phyloP scores from a whole-genome alignment of 2,329 filamentous ascomycete genomes.

The Fusarium marasasianum region DNA sequence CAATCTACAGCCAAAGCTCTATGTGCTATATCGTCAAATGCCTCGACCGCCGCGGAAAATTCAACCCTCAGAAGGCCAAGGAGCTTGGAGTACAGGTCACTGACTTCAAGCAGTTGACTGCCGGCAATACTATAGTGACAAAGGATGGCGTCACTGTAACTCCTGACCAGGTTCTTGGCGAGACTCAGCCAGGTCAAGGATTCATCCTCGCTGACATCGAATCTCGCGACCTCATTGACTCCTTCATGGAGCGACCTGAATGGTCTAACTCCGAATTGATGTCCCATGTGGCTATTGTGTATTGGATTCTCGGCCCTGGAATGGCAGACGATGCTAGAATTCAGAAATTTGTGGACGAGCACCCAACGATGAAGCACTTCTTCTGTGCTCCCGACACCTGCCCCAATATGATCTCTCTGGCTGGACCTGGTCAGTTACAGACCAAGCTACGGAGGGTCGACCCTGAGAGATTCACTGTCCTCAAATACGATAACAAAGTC shows the following conservation, averaged over 20 bases:
- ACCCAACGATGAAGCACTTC: slow-evolving; percentile 73
- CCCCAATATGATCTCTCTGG: slow-evolving; percentile 78
- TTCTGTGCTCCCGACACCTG: slow-evolving; percentile 79
- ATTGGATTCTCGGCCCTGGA: slow-evolving; percentile 83
- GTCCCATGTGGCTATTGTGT: slow-evolving; percentile 71
- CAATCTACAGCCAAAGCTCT: slow-evolving; percentile 71
- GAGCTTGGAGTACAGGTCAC: slow-evolving; percentile 68
- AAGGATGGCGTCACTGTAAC: slow-evolving; percentile 75
- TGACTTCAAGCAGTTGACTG: slow-evolving; percentile 68
- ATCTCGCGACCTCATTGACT: slow-evolving; percentile 72
- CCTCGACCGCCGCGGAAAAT: slow-evolving; percentile 81
- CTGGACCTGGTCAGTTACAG: slow-evolving; percentile 72
- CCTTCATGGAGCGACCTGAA: slow-evolving; percentile 76
- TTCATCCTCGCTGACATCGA: slow-evolving; percentile 85
- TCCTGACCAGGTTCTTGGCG: slow-evolving; percentile 85
- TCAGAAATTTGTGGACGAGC: slow-evolving; percentile 73
- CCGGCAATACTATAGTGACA: slow-evolving; percentile 70
- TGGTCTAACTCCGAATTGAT: slow-evolving; percentile 74
- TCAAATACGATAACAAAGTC: slow-evolving; percentile 67
- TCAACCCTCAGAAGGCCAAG: slow-evolving; percentile 72
- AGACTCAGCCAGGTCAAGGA: slow-evolving; percentile 73
- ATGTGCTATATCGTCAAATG: slow-evolving; percentile 89
- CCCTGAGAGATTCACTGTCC: slow-evolving; percentile 75
- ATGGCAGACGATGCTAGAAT: slow-evolving; percentile 72
- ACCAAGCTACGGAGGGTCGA: slow-evolving; percentile 79